phyloP scores from a whole-genome alignment of 148 eudicot species.

The Cornus controversa region DNA sequence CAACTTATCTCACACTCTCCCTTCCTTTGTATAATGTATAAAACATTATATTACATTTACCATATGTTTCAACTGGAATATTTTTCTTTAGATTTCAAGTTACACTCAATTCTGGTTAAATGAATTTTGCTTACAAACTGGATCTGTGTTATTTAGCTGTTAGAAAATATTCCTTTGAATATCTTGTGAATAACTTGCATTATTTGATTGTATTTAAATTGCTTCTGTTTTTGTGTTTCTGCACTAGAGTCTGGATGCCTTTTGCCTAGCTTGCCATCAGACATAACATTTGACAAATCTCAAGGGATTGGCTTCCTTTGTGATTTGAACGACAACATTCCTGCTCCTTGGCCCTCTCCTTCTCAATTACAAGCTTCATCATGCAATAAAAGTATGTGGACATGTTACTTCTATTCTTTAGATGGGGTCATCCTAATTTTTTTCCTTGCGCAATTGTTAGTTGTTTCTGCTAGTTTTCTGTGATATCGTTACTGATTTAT shows the following conservation, averaged over 20 bases:
- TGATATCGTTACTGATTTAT: slow-evolving; percentile 14
- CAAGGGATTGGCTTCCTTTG: slow-evolving; percentile 89
- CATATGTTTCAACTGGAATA: no score
- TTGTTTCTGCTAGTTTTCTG: background rate
- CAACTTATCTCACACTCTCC: no score
- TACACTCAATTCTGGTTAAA: background rate
- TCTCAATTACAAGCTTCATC: slow-evolving; percentile 67
- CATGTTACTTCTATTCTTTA: slow-evolving; percentile 6
- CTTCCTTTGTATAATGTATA: no score
- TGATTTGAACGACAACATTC: slow-evolving; percentile 92
- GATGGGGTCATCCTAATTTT: background rate
- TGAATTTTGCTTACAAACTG: background rate
- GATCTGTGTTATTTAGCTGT: background rate
- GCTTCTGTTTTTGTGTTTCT: background rate
- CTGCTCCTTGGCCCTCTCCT: slow-evolving; percentile 94
- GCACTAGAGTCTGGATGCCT: slow-evolving; percentile 82
- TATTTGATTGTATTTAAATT: background rate
- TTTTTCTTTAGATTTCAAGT: no score
- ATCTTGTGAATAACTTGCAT: background rate
- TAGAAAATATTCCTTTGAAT: background rate
- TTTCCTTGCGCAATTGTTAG: background rate
- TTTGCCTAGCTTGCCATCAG: slow-evolving; percentile 92
- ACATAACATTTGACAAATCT: slow-evolving; percentile 63
- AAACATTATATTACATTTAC: no score
- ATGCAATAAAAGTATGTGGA: slow-evolving; percentile 76